Evolutionary conservation across 2,329 filamentous ascomycete species (phyloP), one percentile per base, ranked within the genome.

Genomic region (Trichoderma sp.): DNA sequence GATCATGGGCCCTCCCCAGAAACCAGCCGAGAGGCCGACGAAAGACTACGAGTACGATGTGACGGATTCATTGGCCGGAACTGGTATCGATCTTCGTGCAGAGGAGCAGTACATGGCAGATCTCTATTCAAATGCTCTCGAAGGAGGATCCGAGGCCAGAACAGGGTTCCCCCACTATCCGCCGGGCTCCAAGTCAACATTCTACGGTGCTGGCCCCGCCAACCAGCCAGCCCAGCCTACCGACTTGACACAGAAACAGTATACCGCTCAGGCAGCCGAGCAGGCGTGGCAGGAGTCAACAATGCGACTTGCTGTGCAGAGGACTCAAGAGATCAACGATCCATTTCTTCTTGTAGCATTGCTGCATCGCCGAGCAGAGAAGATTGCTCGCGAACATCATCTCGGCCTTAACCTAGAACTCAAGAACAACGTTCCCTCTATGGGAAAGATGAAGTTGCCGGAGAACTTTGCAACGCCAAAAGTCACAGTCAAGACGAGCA

Each of bases 61-160:
- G 54, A 92, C 90, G 71, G 94, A 97, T 80, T 91, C 93, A 60
- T 80, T 97, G 65, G 90, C 90, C 19, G 92, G 91, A 19, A 94
- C 93, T 17, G 93, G 93, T 59, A 93, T 97, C 70, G 92, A 97
- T 80, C 80, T 97, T 56, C 89, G 90, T 68, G 93, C 93, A 71
- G 94, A 97, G 78, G 92, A 96, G 75, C 92, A 93, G 73, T 92
- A 89, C 71, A 84, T 95, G 77, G 89, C 92, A 53, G 89, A 88
- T 68, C 83, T 88, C 67, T 90, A 89, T 75, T 85, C 87, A 53
- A 84, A 78, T 37, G 74, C 83, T 9, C 83, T 82, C 69, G 80
- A 82, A 66, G 74, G 77, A 65, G 80, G 76, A 27, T 73, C 77
- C 64, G 82, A 88, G 72, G 79, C 84, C 61, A 79, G 84, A 74